A percentile compares a stretch with the other conserved stretches of the same genome.
phyloP scores from a whole-genome alignment of 139 green algal species.

The Helicosporidium sp. region DNA sequence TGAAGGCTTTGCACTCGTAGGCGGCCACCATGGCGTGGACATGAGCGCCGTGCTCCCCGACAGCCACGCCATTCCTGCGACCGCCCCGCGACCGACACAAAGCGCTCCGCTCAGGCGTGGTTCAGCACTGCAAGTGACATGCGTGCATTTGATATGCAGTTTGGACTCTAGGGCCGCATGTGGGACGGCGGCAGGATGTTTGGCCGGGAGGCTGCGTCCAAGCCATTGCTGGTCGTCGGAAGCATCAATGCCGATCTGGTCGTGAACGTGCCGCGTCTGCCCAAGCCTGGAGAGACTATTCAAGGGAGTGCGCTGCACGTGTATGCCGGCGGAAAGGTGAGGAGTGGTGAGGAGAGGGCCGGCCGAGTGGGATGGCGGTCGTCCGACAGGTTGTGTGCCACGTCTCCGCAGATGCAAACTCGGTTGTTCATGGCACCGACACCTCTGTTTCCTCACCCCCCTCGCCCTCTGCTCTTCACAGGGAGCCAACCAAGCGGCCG shows the following conservation, averaged over 20 bases:
- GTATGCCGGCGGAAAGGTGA: conserved; percentile 55
- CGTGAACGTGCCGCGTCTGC: conserved; percentile 43
- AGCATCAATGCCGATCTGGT: conserved; percentile 56
- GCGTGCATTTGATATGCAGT: too few species aligned
- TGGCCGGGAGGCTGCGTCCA: too few species aligned
- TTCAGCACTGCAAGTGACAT: too few species aligned
- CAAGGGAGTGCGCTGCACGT: conserved; percentile 29
- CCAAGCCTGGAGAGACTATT: conserved; percentile 57
- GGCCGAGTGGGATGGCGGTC: not conserved
- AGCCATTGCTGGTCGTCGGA: not conserved
- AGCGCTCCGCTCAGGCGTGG: too few species aligned
- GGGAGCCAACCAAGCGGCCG: conserved; percentile 76
- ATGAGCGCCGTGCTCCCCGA: too few species aligned
- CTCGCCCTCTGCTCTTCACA: conserved; percentile 10
- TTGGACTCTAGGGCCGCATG: too few species aligned
- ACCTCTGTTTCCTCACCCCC: not conserved
- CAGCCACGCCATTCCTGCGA: too few species aligned
- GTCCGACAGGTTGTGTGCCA: not conserved
- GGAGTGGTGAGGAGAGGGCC: too few species aligned
- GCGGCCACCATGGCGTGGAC: too few species aligned
- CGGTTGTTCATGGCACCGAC: not conserved
- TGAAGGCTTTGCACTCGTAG: too few species aligned
- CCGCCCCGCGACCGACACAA: too few species aligned
- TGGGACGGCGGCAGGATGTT: too few species aligned
- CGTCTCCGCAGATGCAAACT: not conserved